phyloP scores from a whole-genome alignment of 2,329 filamentous ascomycete species.

The Aspergillus thermomutatus region DNA sequence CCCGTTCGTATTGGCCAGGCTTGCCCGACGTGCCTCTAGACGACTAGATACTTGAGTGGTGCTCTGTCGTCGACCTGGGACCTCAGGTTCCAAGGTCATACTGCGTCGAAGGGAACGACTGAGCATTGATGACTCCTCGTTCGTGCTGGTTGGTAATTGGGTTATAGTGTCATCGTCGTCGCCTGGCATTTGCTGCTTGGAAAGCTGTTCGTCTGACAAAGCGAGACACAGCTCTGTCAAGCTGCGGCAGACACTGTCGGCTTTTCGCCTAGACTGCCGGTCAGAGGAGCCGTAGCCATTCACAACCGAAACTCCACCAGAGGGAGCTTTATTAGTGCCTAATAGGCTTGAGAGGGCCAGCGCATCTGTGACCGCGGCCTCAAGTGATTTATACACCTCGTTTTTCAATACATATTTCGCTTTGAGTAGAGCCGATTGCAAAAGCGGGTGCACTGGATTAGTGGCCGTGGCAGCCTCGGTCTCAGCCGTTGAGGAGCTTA shows the following conservation, averaged over 20 bases:
- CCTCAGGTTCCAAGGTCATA: conserved; percentile 38
- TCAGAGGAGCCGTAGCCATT: conserved; percentile 56
- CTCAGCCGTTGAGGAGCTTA: conserved; percentile 37
- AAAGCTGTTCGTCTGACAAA: conserved; percentile 60
- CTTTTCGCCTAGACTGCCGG: conserved; percentile 81
- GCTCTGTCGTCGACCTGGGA: conserved; percentile 22
- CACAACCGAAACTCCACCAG: conserved; percentile 34
- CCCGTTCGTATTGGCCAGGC: conserved; percentile 27
- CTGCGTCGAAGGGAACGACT: conserved; percentile 35
- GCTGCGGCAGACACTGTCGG: conserved; percentile 87
- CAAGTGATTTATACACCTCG: conserved; percentile 74
- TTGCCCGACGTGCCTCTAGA: conserved; percentile 41
- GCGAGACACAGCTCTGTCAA: conserved; percentile 90
- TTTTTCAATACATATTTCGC: conserved; percentile 66
- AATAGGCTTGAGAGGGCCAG: conserved; percentile 75
- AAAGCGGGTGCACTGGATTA: conserved; percentile 67
- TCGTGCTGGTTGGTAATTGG: conserved; percentile 21
- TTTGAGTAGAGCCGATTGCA: conserved; percentile 78
- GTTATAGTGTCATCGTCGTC: conserved; percentile 21
- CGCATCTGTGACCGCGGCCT: conserved; percentile 78
- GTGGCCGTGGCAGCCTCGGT: conserved; percentile 36
- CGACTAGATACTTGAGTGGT: conserved; percentile 26
- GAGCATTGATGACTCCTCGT: conserved; percentile 25
- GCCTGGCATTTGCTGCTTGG: conserved; percentile 28
- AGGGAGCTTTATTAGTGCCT: conserved; percentile 65